These are phyloP conservation scores for Aspergillus piperis DNA, from an alignment of 2,329 filamentous ascomycete species.

Conservation along the genomic window DNA sequence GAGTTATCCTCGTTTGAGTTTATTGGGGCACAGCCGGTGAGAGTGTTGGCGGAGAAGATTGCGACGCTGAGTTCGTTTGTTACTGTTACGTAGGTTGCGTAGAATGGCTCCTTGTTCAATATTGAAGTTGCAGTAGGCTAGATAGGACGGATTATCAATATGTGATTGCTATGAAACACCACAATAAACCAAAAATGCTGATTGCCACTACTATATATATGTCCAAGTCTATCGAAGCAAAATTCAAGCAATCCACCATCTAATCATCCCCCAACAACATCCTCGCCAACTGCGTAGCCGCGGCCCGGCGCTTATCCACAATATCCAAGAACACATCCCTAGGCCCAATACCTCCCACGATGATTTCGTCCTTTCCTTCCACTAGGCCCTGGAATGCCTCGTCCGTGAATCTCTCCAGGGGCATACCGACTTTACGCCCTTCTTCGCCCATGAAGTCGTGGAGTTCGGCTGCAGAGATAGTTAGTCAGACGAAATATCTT, in stretches of 20 bases:
- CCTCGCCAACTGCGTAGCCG: conserved; percentile 18
- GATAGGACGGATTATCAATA: no score
- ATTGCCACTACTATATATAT: neutral
- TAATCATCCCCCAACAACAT: neutral
- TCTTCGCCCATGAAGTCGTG: conserved; percentile 51
- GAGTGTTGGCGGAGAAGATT: conserved; percentile 23
- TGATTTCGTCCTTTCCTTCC: conserved; percentile 46
- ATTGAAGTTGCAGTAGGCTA: no score
- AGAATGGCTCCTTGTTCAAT: no score
- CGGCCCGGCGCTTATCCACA: conserved; percentile 30
- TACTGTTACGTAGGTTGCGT: neutral
- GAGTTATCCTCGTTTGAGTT: conserved; percentile 27
- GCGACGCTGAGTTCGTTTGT: conserved; percentile 21
- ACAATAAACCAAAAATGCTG: no score
- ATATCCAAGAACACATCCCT: conserved; percentile 36
- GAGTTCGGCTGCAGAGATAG: conserved; percentile 47
- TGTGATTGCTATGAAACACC: no score
- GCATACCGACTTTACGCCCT: conserved; percentile 53
- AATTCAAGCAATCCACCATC: neutral
- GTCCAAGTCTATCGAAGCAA: no score
- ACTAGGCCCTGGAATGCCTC: conserved; percentile 49
- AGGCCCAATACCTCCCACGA: conserved; percentile 36
- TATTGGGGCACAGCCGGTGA: conserved; percentile 24
- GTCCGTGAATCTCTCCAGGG: conserved; percentile 48
- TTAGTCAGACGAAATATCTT: neutral